Conservation (phyloP, 129 eudicot species). For the Lactuca saligna region DNA sequence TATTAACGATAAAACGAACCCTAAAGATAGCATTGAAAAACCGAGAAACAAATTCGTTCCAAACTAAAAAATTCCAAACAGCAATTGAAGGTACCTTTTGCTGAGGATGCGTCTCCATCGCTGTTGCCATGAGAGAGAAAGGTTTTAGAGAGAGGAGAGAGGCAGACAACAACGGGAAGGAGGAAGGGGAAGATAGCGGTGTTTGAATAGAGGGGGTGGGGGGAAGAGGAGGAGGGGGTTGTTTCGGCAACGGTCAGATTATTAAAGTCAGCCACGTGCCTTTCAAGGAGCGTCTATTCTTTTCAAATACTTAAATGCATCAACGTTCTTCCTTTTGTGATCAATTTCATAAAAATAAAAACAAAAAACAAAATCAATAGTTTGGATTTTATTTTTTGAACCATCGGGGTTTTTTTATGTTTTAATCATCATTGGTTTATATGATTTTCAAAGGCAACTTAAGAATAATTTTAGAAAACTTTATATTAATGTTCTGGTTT, state of each 20-base stretch:
- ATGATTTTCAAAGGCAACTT: too few relatives aligned
- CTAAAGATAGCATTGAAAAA: neutral
- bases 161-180: conserved; percentile 19
- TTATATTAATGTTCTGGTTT: too few relatives aligned
- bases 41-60: neutral
- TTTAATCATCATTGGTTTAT: too few relatives aligned
- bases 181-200: neutral
- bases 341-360: too few relatives aligned
- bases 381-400: too few relatives aligned
- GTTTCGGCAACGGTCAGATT: conserved; percentile 40
- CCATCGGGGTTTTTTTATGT: too few relatives aligned
- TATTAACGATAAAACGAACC: conserved; percentile 1
- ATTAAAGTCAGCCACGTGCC: conserved; percentile 1
- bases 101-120: conserved; percentile 40
- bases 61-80: neutral
- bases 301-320: too few relatives aligned
- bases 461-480: too few relatives aligned
- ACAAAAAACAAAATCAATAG: too few relatives aligned
- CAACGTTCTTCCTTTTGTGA: too few relatives aligned
- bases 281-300: neutral
- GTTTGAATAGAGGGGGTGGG: conserved; percentile 27
- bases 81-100: conserved; percentile 35
- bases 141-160: conserved; percentile 21
- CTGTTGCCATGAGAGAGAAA: conserved; percentile 44
- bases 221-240: neutral